phyloP scores from a whole-genome alignment of 345 rosid genomes.

The Toxicodendron radicans region DNA sequence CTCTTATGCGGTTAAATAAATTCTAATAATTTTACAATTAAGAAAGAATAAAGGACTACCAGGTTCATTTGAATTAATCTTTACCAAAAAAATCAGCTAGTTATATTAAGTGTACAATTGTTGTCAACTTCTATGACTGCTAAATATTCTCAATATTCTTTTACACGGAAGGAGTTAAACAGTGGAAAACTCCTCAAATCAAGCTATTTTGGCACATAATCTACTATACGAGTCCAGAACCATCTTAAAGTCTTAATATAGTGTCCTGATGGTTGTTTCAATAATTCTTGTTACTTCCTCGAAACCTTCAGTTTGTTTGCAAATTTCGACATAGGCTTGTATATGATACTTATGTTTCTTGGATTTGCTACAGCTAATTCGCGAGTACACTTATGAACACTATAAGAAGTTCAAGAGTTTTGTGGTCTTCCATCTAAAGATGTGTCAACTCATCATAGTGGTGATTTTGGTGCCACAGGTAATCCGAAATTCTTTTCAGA shows the following conservation, averaged over 20 bases:
- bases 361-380: conserved; percentile 35
- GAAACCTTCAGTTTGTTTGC: neutral
- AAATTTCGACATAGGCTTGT: neutral
- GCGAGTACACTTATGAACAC: conserved; percentile 22
- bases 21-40: no score
- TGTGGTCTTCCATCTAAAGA: conserved; percentile 33
- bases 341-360: neutral
- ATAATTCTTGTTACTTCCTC: neutral
- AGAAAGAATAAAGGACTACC: neutral
- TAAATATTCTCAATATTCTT: neutral
- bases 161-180: neutral
- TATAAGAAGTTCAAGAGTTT: conserved; percentile 28
- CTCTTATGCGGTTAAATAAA: neutral
- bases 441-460: conserved; percentile 33
- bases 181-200: neutral
- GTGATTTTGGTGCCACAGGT: conserved; percentile 48
- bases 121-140: neutral
- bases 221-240: neutral
- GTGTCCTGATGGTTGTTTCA: neutral
- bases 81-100: neutral
- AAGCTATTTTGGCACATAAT: neutral
- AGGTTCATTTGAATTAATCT: neutral
- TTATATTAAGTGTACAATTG: no score
- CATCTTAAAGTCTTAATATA: neutral
- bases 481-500: neutral